phyloP scores from a whole-genome alignment of 176 grass and related monocot species.

The Pontederia paniculata region DNA sequence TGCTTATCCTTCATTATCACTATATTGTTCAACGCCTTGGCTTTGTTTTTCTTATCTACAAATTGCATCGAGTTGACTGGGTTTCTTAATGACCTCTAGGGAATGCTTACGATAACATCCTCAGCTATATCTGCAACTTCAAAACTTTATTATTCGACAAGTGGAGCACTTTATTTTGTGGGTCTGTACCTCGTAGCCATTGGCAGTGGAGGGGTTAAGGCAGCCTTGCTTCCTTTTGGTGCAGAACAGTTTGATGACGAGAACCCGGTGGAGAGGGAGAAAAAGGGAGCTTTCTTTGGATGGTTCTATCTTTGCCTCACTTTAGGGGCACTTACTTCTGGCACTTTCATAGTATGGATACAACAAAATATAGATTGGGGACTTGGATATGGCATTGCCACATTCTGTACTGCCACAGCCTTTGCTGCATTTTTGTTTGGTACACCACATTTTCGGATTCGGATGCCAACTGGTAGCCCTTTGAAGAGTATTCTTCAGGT shows the following conservation, averaged over 20 bases:
- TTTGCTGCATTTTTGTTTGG: conserved; percentile 43
- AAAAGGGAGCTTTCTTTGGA: conserved; percentile 50
- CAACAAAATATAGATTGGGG: conserved; percentile 56
- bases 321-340: conserved; percentile 40
- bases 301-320: conserved; percentile 62
- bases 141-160: conserved; percentile 2
- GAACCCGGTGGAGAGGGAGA: conserved; percentile 24
- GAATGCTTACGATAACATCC: conserved; percentile 39
- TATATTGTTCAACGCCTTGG: not conserved
- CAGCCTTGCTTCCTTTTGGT: conserved; percentile 51
- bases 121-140: conserved; percentile 34
- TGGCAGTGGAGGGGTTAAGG: conserved; percentile 46
- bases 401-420: conserved; percentile 49
- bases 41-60: not conserved
- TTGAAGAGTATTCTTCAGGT: conserved; percentile 53
- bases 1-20: no score
- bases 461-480: conserved; percentile 72
- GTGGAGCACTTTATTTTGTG: conserved; percentile 24
- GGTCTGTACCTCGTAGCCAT: conserved; percentile 68
- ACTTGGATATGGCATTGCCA: conserved; percentile 45
- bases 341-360: conserved; percentile 56
- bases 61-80: not conserved
- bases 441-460: conserved; percentile 55
- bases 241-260: conserved; percentile 62
- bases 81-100: conserved; percentile 17